Base-by-base conservation (phyloP, 2,329 filamentous ascomycete species). In the Phialocephala subalpina region DNA sequence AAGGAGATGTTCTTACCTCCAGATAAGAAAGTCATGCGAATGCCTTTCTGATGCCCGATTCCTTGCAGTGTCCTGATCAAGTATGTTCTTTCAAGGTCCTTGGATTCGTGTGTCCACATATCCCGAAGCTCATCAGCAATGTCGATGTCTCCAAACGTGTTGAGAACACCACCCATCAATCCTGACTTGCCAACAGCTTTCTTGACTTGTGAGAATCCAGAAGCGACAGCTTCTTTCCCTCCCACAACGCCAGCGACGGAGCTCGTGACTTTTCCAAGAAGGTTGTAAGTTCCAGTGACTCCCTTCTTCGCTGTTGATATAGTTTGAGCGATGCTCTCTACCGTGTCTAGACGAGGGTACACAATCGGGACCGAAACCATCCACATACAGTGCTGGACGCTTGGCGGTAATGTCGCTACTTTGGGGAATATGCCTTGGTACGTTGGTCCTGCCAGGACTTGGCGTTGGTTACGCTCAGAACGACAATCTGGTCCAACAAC, bases 351-450 rank as follows among this genome's bases (percentile, higher is more conserved):
- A 1, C 96, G 88, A 25, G 96, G 96, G 76, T 98, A 99, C 47
- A 98, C 82, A 22, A 98, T 78, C 0, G 96, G 96, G 6, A 97
- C 93, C 0, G 95, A 93, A 12, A 98, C 79, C 90, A 98, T 97
- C 92, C 94, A 96, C 65, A 99, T 88, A 75, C 95, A 97, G 78
- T 99, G 96, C 79, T 99, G 96, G 11, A 99, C 94, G 73, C 92
- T 96, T 0, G 93, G 92, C 0, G 96, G 96, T 2, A 99, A 82
- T 73, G 92, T 91, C 1, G 94, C 95, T 36, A 99, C 89, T 79
- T 97, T 98, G 53, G 96, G 96, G 80, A 99, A 98, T 27, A 99
- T 86, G 40, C 96, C 96, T 79, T 99, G 96, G 77, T 99, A 99
- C 0, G 96, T 98, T 53, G 94, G 94, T 0, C 96, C 96, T 5